Evolutionary conservation across 495 filamentous ascomycete genomes (phyloP).

Genomic region (Penicillium malachiteum): DNA sequence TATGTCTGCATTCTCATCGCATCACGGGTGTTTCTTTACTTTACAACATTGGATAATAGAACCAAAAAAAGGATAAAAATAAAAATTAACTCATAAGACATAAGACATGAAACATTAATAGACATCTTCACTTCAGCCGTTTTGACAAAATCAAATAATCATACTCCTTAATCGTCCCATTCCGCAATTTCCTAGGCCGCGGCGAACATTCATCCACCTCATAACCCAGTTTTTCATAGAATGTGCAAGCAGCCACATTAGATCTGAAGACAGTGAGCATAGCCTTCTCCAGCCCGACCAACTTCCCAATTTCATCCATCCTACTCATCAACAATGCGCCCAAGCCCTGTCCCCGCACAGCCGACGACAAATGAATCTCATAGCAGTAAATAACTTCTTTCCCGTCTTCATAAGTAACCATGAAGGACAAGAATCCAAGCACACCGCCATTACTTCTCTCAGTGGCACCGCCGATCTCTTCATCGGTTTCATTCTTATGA

Average conservation of each 20-base stretch:
- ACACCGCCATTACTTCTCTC: constrained; percentile 18
- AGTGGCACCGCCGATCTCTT: neutral
- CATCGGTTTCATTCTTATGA: neutral
- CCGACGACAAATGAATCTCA: constrained; percentile 71
- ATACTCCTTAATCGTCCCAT: constrained; percentile 60
- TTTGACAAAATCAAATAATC: constrained; percentile 77
- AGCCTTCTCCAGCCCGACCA: constrained; percentile 58
- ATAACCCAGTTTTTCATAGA: constrained; percentile 72
- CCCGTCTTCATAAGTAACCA: constrained; percentile 78
- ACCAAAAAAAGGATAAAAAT: constrained; percentile 1
- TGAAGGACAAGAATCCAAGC: constrained; percentile 73
- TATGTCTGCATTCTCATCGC: constrained; percentile 6
- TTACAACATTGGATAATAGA: too few relatives aligned
- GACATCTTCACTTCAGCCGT: constrained; percentile 25
- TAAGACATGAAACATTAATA: neutral
- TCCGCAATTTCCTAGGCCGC: constrained; percentile 57
- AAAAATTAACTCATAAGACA: neutral
- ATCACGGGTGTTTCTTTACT: neutral
- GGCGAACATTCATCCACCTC: constrained; percentile 66
- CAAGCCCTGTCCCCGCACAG: constrained; percentile 48
- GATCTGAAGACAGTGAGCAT: constrained; percentile 83
- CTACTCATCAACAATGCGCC: constrained; percentile 40
- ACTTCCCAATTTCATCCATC: constrained; percentile 44
- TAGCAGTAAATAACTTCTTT: constrained; percentile 80
- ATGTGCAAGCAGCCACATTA: constrained; percentile 59